A percentile compares a stretch with the other conserved stretches of the same genome.
These are phyloP conservation scores for Fraxinus latifolia DNA, from an alignment of 305 asterid species.

Conservation along the genomic window DNA sequence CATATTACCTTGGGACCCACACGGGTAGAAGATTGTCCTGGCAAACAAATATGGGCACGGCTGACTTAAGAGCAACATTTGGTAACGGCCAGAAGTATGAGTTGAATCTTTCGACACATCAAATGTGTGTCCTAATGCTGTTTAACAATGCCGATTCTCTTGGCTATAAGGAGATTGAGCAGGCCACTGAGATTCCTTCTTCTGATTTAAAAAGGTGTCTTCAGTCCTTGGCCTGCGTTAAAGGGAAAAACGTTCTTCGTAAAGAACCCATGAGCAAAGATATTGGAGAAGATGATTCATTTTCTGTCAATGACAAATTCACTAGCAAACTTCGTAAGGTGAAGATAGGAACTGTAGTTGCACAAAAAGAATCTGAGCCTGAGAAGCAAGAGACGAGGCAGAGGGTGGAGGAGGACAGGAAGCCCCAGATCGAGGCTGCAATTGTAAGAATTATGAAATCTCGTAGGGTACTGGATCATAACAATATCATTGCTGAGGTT, in stretches of 20 bases:
- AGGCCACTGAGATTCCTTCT: conserved; percentile 46
- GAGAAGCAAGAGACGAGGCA: conserved; percentile 59
- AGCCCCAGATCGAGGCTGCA: conserved; percentile 57
- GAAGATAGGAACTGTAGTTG: conserved; percentile 49
- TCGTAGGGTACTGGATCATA: conserved; percentile 49
- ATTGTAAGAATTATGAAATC: conserved; percentile 52
- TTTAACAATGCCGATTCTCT: conserved; percentile 40
- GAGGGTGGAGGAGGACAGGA: conserved; percentile 56
- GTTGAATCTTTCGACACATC: conserved; percentile 47
- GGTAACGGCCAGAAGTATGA: conserved; percentile 46
- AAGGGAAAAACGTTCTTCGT: conserved; percentile 43
- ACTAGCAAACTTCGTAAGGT: conserved; percentile 47
- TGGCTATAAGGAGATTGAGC: conserved; percentile 46
- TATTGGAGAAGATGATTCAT: conserved; percentile 40
- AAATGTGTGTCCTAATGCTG: conserved; percentile 54
- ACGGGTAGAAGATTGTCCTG: conserved; percentile 47
- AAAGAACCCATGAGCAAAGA: conserved; percentile 64
- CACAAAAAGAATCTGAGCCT: conserved; percentile 54
- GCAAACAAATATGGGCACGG: conserved; percentile 56
- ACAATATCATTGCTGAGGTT: conserved; percentile 49
- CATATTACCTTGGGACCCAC: conserved; percentile 55
- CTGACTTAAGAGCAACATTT: conserved; percentile 41
- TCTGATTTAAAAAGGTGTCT: conserved; percentile 45
- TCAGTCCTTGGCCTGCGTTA: conserved; percentile 54
- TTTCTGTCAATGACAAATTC: conserved; percentile 45